Conservation (phyloP, 2,329 filamentous ascomycete genomes). For the Beauveria medogensis region DNA sequence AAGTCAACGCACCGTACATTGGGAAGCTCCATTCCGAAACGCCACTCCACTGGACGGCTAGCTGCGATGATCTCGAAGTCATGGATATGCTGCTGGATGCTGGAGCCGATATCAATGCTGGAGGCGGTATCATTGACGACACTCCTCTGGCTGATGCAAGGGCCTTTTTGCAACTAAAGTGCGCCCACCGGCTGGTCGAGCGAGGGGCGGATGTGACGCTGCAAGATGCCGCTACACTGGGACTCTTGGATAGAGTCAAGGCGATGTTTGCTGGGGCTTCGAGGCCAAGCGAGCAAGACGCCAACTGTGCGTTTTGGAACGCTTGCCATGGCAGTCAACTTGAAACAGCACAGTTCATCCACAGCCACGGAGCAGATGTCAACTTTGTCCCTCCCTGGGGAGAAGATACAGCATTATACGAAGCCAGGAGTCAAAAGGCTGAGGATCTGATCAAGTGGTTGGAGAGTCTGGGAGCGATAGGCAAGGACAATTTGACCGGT, state of each 20-base stretch:
- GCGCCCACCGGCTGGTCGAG: constrained; percentile 13
- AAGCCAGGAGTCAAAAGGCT: constrained; percentile 4
- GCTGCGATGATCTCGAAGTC: constrained; percentile 13
- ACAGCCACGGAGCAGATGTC: constrained; percentile 4
- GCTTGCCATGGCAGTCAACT: constrained; percentile 15
- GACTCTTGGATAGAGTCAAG: constrained; percentile 10
- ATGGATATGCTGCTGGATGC: constrained; percentile 15
- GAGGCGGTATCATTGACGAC: constrained; percentile 14
- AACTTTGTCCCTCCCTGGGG: constrained; percentile 41
- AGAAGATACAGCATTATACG: constrained; percentile 21
- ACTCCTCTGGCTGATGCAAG: constrained; percentile 14
- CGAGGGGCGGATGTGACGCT: constrained; percentile 12
- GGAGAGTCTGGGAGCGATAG: not conserved
- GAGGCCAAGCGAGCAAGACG: constrained; percentile 1
- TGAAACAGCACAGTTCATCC: constrained; percentile 11
- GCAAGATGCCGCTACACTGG: constrained; percentile 14
- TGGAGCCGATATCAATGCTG: constrained; percentile 16
- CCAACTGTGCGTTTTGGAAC: constrained; percentile 13
- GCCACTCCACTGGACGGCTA: constrained; percentile 15
- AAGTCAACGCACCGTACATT: constrained; percentile 12
- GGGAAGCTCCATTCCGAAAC: constrained; percentile 13
- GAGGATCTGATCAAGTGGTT: constrained; percentile 10
- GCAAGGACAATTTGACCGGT: not conserved
- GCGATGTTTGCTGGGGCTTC: not conserved
- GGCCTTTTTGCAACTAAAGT: constrained; percentile 14